Evolutionary conservation across 1,284 basidiomycete genomes (phyloP).

Genomic region (Neolentinus lepideus): DNA sequence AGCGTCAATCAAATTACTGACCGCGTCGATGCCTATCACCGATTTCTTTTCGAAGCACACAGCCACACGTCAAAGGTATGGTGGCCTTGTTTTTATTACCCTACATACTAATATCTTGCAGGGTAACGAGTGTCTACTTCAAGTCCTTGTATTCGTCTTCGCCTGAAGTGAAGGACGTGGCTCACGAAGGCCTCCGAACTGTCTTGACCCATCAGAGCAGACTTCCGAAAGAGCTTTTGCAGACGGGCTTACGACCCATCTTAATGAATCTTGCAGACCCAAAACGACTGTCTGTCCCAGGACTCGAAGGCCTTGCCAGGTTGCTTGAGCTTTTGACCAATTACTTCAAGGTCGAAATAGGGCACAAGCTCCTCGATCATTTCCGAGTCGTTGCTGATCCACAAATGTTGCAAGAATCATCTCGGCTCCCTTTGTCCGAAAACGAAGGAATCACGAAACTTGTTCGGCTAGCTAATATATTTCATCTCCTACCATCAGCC

Average conservation of each 20-base stretch:
- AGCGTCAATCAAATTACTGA: conserved; percentile 89
- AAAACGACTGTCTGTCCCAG: conserved; percentile 90
- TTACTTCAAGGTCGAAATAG: conserved; percentile 99
- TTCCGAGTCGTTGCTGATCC: conserved; percentile 87
- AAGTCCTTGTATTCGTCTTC: conserved; percentile 95
- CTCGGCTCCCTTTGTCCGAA: conserved; percentile 74
- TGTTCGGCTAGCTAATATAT: conserved; percentile 92
- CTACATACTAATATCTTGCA: conserved; percentile 22
- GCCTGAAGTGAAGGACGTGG: conserved; percentile 93
- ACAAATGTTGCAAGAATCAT: conserved; percentile 76
- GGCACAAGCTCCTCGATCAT: conserved; percentile 94
- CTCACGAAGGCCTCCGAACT: conserved; percentile 89
- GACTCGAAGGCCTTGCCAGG: conserved; percentile 93
- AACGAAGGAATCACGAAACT: conserved; percentile 93
- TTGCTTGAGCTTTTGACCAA: conserved; percentile 93
- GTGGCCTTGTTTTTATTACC: neutral
- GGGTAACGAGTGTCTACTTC: conserved; percentile 95
- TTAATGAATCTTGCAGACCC: conserved; percentile 98
- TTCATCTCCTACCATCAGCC: conserved; percentile 89
- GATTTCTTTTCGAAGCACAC: conserved; percentile 86
- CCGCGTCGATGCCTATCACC: conserved; percentile 90
- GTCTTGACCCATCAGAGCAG: conserved; percentile 88
- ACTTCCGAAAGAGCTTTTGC: conserved; percentile 92
- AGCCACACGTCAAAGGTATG: conserved; percentile 80
- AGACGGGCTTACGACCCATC: conserved; percentile 93